Conservation (phyloP, 495 filamentous ascomycete genomes). For the Pyronema omphalodes region DNA sequence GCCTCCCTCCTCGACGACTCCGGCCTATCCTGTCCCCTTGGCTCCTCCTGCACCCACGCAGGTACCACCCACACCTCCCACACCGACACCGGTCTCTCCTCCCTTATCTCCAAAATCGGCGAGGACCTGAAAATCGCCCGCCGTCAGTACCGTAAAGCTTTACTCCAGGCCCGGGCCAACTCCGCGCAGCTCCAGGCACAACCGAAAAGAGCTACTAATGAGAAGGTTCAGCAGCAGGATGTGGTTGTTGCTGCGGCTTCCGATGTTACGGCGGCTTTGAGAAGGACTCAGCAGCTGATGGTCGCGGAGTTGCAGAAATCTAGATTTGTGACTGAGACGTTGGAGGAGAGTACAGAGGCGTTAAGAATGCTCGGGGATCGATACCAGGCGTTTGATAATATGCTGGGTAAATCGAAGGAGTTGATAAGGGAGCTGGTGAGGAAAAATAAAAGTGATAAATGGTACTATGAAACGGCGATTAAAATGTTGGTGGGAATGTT, state of each 20-base stretch:
- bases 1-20: constrained; percentile 64
- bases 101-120: constrained; percentile 43
- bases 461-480: constrained; percentile 82
- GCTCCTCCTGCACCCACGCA: constrained; percentile 27
- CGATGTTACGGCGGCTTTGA: constrained; percentile 69
- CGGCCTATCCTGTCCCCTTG: constrained; percentile 38
- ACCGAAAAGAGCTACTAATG: constrained; percentile 21
- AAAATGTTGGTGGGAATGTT: constrained; percentile 62
- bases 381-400: constrained; percentile 57
- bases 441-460: constrained; percentile 85
- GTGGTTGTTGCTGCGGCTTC: constrained; percentile 50
- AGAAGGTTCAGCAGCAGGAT: constrained; percentile 44
- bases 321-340: constrained; percentile 71
- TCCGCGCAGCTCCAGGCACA: constrained; percentile 41
- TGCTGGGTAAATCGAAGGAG: constrained; percentile 52
- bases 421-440: constrained; percentile 62
- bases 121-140: constrained; percentile 53
- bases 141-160: constrained; percentile 62
- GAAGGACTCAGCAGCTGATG: constrained; percentile 71
- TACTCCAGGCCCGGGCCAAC: constrained; percentile 62
- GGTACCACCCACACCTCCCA: constrained; percentile 26
- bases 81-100: constrained; percentile 36
- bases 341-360: constrained; percentile 63
- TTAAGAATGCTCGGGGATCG: constrained; percentile 58
- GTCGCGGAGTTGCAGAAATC: constrained; percentile 62